Evolutionary conservation across 2,329 filamentous ascomycete genomes (phyloP), one percentile per base, ranked within the genome.

Genomic region (Aaosphaeria pasadenensis): DNA sequence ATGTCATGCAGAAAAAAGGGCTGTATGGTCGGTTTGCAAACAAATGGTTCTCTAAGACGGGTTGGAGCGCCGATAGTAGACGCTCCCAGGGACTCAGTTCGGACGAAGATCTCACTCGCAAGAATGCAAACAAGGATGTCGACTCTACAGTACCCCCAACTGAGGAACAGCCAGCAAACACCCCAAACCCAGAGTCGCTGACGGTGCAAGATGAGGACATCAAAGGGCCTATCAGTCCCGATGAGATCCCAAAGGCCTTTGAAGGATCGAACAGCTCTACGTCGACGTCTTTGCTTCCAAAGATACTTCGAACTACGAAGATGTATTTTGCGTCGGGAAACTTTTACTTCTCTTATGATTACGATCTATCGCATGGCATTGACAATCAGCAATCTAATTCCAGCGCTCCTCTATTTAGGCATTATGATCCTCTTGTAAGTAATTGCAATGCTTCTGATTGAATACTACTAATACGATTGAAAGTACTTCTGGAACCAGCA

Each of bases 261-360:
- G 54, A 53, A 13, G 67, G 67, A 17, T 54, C 59, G 5, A 60
- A 62, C 43, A 62, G 71, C 40, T 66, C 63, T 2, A 59, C 61
- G 3, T 69, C 66, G 2, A 49, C 64, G 32, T 57, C 62, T 0
- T 51, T 97, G 31, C 75, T 95, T 7, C 92, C 92, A 1, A 95
- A 96, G 63, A 77, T 97, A 36, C 71, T 99, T 39, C 82, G 87
- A 38, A 95, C 89, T 31, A 86, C 90, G 1, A 89, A 89, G 62
- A 82, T 97, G 47, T 82, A 96, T 51, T 92, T 96, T 63, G 85
- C 88, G 1, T 81, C 85, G 0, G 81, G 81, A 53, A 96, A 89
- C 67, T 97, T 96, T 70, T 97, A 87, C 75, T 99, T 92, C 69
- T 91, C 91, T 0, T 96, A 99, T 67, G 94, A 99, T 55, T 81